These are phyloP conservation scores for Russula foetens DNA, from an alignment of 768 basidiomycete genomes.

Conservation along the genomic window DNA sequence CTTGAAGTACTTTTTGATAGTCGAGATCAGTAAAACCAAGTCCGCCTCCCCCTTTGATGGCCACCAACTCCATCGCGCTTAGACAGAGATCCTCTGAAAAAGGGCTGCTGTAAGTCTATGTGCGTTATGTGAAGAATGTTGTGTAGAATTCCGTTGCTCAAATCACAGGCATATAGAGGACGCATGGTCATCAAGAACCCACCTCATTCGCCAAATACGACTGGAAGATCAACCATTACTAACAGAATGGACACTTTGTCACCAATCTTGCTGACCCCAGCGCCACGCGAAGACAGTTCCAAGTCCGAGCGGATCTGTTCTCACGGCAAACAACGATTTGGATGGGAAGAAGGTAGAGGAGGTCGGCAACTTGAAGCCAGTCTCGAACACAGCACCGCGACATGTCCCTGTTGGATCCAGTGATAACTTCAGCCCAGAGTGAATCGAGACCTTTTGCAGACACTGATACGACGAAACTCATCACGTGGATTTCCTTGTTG, in stretches of 20 bases:
- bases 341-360: conserved; percentile 56
- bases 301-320: conserved; percentile 43
- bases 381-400: conserved; percentile 44
- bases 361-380: conserved; percentile 54
- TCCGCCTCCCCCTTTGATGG: too few relatives aligned
- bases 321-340: conserved; percentile 53
- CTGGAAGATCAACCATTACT: conserved; percentile 57
- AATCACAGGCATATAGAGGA: conserved; percentile 42
- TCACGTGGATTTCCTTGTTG: conserved; percentile 46
- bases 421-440: conserved; percentile 21
- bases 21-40: too few relatives aligned
- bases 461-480: conserved; percentile 34
- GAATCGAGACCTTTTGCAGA: conserved; percentile 26
- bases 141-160: conserved; percentile 53
- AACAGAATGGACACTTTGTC: conserved; percentile 49
- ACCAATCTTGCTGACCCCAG: conserved; percentile 49
- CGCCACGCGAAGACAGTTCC: conserved; percentile 48
- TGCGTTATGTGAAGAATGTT: conserved; percentile 38
- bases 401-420: conserved; percentile 15
- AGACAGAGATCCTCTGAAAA: too few relatives aligned
- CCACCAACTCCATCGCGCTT: too few relatives aligned
- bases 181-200: background rate
- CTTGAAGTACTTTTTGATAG: too few relatives aligned
- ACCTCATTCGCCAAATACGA: conserved; percentile 55
- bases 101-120: conserved; percentile 45